Evolutionary conservation across 2,329 filamentous ascomycete species (phyloP), one percentile per base, ranked within the genome.

Genomic region (Trematosphaeria pertusa): DNA sequence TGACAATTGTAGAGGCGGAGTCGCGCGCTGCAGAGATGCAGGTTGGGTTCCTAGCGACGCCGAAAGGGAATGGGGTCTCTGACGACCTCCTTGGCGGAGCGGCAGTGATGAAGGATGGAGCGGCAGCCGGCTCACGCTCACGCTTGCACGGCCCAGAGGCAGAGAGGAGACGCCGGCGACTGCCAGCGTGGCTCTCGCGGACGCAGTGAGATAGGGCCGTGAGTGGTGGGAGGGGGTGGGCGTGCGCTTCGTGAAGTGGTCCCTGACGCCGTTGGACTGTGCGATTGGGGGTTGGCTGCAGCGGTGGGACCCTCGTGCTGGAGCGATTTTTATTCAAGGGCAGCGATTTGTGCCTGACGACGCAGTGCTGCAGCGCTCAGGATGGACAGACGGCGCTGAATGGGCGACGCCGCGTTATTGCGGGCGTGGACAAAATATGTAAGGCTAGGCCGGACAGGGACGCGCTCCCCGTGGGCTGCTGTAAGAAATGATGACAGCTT

Each of bases 171-270:
- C 38, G n/a, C 32, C 45, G 22, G 42, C 31, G 43, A 37, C 46
- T 48, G 52, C 37, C 55, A 62, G 64, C 59, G 62, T 67, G 62
- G 64, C 65, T 60, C 58, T 51, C 60, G 47, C 50, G 37, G 48
- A 51, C 43, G 58, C 33, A 45, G 12, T 24, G 33, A 37, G 21
- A 30, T 21, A 22, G 39, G 15, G 35, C 26, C 31, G 6, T 44
- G 39, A 33, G 20, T 40, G 43, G 34, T n/a, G n/a, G 39, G 11
- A 32, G 11, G 10, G 26, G 15, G 20, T 17, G 43, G 11, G 35
- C 20, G 39, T 35, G 53, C 30, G 50, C 54, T 46, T 46, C 51
- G 53, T 55, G 53, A 32, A 51, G 59, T 39, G 50, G 53, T 61
- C 55, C 57, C 56, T 64, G 55, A 47, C 42, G 34, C 39, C 51